Percentiles rank a stretch among this genome's conserved stretches.
These are phyloP conservation scores for Phyllosticta citribraziliensis DNA, from an alignment of 2,329 filamentous ascomycete species.

Conservation along the genomic window DNA sequence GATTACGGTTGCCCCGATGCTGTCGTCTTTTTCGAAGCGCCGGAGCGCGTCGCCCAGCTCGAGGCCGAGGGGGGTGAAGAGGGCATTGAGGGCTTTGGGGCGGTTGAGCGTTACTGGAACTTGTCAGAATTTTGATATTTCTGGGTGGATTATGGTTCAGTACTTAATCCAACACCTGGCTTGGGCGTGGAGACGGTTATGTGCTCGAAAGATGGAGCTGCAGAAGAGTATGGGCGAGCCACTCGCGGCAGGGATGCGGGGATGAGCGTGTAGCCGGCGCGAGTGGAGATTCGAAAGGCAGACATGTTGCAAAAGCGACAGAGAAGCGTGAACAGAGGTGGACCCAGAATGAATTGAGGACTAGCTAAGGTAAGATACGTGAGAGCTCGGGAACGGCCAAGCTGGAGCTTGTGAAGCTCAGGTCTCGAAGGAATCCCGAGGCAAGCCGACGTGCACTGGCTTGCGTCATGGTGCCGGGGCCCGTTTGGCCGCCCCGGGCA, in stretches of 20 bases:
- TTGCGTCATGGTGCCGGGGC: neutral
- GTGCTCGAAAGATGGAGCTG: conserved; percentile 55
- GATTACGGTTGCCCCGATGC: conserved; percentile 45
- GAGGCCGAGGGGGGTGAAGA: conserved; percentile 79
- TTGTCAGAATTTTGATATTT: neutral
- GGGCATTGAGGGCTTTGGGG: conserved; percentile 89
- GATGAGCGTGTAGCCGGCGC: conserved; percentile 52
- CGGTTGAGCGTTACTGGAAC: conserved; percentile 76
- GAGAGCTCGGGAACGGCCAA: neutral
- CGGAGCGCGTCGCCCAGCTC: conserved; percentile 52
- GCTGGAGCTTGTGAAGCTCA: neutral
- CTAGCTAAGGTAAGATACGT: neutral
- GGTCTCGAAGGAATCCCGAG: neutral
- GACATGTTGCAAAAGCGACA: conserved; percentile 29
- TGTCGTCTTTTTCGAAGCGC: conserved; percentile 22
- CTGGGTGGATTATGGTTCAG: neutral
- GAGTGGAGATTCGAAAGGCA: conserved; percentile 48
- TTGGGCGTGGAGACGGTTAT: conserved; percentile 74
- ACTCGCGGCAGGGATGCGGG: conserved; percentile 47
- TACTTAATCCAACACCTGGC: conserved; percentile 86
- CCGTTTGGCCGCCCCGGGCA: neutral
- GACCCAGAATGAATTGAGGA: neutral
- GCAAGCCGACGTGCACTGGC: neutral
- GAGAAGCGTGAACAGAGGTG: no score
- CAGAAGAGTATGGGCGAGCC: conserved; percentile 39